Evolutionary conservation across 805 yeast species (phyloP), one percentile per base, ranked within the genome.

Genomic region (Monosporozyma siamensis): DNA sequence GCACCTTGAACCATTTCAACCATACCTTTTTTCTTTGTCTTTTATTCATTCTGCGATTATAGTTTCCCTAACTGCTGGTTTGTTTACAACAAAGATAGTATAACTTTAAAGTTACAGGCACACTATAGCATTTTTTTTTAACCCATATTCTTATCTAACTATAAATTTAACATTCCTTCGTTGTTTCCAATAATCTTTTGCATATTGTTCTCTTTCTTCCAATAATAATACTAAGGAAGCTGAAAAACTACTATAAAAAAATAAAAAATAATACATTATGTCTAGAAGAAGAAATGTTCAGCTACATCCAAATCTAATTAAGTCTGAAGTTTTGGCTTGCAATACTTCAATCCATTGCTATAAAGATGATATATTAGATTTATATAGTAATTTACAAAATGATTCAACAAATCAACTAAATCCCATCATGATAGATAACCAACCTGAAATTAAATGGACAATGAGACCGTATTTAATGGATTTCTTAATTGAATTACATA

Each of bases 401-500:
- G 39, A 32, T 21, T 29, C 37, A 9, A 32, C 29, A 10, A 34
- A 40, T n/a, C 35, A 21, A 12, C 29, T 52, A 47, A 64, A 72
- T 60, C 58, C 77, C 48, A 51, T 73, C 58, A 75, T 85, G 75
- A 82, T 87, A 49, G 87, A 80, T 48, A 74, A 80, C 44, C 97
- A 89, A 62, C 95, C 95, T 2, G 94, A 87, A 58, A 71, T 89
- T 39, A 76, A 78, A 40, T 79, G 89, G 78, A 70, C 70, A 43
- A 82, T 87, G 76, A 74, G 96, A 54, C 82, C 85, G 34, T 83
- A 85, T 41, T 67, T 88, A 44, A 89, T 88, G 10, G 95, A 88
- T 64, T 88, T 96, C 95, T 71, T 88, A 63, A 83, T 85, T 25
- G 90, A 86, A 59, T 84, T 88, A 63, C 95, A 87, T 67, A 67